Percentiles rank a stretch among this genome's conserved stretches.
These are phyloP conservation scores for Candida sp. DNA, from an alignment of 1,139 yeast species.

Conservation along the genomic window DNA sequence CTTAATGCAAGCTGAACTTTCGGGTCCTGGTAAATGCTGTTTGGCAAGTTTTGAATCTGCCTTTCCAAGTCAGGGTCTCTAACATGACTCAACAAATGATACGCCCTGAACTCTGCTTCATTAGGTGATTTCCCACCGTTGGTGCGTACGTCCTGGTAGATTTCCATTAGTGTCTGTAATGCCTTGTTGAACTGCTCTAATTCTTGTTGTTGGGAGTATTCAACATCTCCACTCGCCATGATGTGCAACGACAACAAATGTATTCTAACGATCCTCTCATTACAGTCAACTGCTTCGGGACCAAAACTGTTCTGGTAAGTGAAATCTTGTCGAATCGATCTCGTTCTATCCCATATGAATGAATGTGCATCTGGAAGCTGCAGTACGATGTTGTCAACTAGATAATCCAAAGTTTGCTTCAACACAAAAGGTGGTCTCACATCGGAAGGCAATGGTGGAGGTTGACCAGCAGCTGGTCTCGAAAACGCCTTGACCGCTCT, in stretches of 20 bases:
- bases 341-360: slow-evolving; percentile 98
- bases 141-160: slow-evolving; percentile 79
- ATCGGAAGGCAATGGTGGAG: slow-evolving; percentile 97
- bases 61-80: slow-evolving; percentile 88
- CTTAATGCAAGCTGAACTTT: slow-evolving; percentile 75
- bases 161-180: slow-evolving; percentile 85
- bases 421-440: slow-evolving; percentile 91
- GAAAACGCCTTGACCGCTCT: slow-evolving; percentile 93
- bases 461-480: slow-evolving; percentile 98
- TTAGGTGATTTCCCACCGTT: slow-evolving; percentile 74
- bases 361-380: slow-evolving; percentile 86
- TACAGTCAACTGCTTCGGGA: slow-evolving; percentile 92
- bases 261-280: slow-evolving; percentile 88
- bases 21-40: slow-evolving; percentile 52
- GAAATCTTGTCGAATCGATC: slow-evolving; percentile 96
- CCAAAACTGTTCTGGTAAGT: slow-evolving; percentile 96
- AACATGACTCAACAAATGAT: slow-evolving; percentile 78
- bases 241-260: slow-evolving; percentile 84
- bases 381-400: slow-evolving; percentile 65
- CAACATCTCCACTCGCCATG: slow-evolving; percentile 81
- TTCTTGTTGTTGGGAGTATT: slow-evolving; percentile 94
- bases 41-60: slow-evolving; percentile 73
- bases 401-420: slow-evolving; percentile 65
- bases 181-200: slow-evolving; percentile 94
- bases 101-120: slow-evolving; percentile 95